Evolutionary conservation across 1,284 basidiomycete genomes (phyloP), one percentile per base, ranked within the genome.

Genomic region (Sphaerobolus stellatus): DNA sequence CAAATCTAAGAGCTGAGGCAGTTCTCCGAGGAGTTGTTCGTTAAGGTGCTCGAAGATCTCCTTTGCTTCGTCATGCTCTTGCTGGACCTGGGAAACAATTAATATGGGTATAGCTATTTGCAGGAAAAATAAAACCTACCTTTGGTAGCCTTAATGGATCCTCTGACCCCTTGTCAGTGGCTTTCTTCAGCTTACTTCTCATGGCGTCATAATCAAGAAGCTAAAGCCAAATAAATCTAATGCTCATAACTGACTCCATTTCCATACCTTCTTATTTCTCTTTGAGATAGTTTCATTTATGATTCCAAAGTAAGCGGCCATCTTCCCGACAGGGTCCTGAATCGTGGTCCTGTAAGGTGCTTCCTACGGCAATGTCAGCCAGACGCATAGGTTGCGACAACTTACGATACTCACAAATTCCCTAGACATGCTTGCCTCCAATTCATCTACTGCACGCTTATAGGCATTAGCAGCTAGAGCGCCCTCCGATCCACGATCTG

Each of bases 381-480:
- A 49, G 30, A 22, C n/a, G 34, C 18, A 44, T 25, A 48, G 29
- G 38, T 44, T 22, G 3, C 24, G 41, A 20, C 22, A 54, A 41
- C 18, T 22, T 20, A 58, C 48, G 49, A 34, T 48, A 50, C 86
- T 55, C 60, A 94, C 93, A 56, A 99, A 77, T 70, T 98, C 95
- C 56, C 92, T 75, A 20, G 84, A 83, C 31, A 96, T 87, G 34
- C 87, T 88, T 3, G 83, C 81, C 65, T 99, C 97, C 36, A 99
- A 75, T 63, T 99, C 97, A 61, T 98, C 94, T 4, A 97, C 91
- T 0, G 94, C 90, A 31, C 93, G 83, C 68, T 94, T 95, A 79
- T 99, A 99, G 3, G 96, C 90, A 67, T 98, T 94, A 2, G 92
- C 92, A 1, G 95, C 92, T 91, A 99, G 98, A 13, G 97, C 96